These are phyloP conservation scores for Phytophthora melonis DNA, from an alignment of 352 stramenopile genomes.

Conservation along the genomic window DNA sequence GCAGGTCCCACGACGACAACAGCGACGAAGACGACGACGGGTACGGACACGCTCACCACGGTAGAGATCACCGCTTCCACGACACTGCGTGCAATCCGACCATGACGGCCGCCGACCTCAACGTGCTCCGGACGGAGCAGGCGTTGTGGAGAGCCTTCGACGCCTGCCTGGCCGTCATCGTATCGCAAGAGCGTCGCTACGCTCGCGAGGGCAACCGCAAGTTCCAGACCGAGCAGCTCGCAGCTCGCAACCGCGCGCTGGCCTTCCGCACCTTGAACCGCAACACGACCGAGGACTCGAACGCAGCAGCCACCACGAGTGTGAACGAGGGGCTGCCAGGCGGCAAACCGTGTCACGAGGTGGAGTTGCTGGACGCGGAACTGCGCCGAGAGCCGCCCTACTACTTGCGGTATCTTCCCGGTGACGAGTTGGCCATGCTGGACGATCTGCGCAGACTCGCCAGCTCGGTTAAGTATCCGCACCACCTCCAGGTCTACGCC, in stretches of 20 bases:
- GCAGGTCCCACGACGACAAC: conserved; percentile 23
- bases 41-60: conserved; percentile 1
- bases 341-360: conserved; percentile 60
- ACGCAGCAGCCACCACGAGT: conserved; percentile 43
- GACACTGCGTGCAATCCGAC: conserved; percentile 29
- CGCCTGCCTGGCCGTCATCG: conserved; percentile 69
- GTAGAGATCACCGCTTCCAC: conserved; percentile 21
- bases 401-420: conserved; percentile 75
- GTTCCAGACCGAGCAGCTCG: conserved; percentile 65
- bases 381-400: conserved; percentile 74
- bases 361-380: conserved; percentile 65
- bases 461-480: conserved; percentile 62
- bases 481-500: conserved; percentile 67
- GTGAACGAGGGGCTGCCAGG: conserved; percentile 70
- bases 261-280: conserved; percentile 69
- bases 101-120: conserved; percentile 60
- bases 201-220: conserved; percentile 68
- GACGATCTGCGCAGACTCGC: conserved; percentile 70
- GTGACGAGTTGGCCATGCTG: conserved; percentile 66
- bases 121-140: conserved; percentile 62
- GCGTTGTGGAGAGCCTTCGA: conserved; percentile 83
- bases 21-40: conserved; percentile 45
- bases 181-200: conserved; percentile 61
- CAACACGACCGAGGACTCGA: conserved; percentile 46
- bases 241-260: conserved; percentile 54